Percentiles rank a stretch among this genome's conserved stretches.
Conservation (phyloP, 768 basidiomycete species). For the Suillus ampliporus region DNA sequence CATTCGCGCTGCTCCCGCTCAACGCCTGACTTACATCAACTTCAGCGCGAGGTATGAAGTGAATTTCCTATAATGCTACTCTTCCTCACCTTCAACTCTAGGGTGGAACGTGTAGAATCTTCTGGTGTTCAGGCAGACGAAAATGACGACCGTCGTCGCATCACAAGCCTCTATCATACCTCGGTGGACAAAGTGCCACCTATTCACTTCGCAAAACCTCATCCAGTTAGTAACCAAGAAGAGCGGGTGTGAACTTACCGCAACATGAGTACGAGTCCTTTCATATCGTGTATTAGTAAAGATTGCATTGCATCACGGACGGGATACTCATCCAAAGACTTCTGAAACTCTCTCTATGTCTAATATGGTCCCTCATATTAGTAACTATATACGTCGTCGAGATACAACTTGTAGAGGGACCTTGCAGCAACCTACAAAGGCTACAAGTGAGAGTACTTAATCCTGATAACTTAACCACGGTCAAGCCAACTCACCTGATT, state of each 20-base stretch:
- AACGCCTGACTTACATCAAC: slow-evolving; percentile 35
- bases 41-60: slow-evolving; percentile 48
- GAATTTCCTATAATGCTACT: background rate
- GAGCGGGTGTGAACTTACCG: background rate
- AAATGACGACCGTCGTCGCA: slow-evolving; percentile 27
- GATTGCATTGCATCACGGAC: no score
- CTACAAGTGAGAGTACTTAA: no score
- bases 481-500: no score
- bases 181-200: slow-evolving; percentile 36
- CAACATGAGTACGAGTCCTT: background rate
- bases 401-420: no score
- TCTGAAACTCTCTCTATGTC: no score
- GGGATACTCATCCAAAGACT: no score
- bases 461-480: no score
- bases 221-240: slow-evolving; percentile 8
- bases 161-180: slow-evolving; percentile 44
- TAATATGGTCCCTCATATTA: no score
- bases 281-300: background rate
- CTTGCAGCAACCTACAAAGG: no score
- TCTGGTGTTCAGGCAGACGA: slow-evolving; percentile 21
- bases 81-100: slow-evolving; percentile 12
- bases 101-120: slow-evolving; percentile 30
- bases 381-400: no score
- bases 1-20: slow-evolving; percentile 46
- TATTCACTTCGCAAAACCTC: slow-evolving; percentile 36